Evolutionary conservation across 768 basidiomycete genomes (phyloP).

Genomic region (Agaricus sinodeliciosus): DNA sequence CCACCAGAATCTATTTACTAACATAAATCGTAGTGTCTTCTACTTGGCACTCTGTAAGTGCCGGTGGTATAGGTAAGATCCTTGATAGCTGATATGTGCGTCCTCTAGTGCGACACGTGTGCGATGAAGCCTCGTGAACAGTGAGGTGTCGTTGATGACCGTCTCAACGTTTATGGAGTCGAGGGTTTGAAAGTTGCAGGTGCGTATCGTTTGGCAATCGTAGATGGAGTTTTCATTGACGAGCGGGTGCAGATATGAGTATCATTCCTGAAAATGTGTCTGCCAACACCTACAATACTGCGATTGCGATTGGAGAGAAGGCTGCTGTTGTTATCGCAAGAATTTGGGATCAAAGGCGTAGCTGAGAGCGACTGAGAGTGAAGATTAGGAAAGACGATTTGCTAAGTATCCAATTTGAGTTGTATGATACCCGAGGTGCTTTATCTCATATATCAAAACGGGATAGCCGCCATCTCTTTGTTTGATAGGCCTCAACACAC

Average conservation of each 20-base stretch:
- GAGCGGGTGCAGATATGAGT: conserved; percentile 31
- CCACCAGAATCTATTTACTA: neutral
- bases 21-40: conserved; percentile 25
- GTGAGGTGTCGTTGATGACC: conserved; percentile 56
- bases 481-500: too few relatives aligned
- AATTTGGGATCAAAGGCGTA: conserved; percentile 25
- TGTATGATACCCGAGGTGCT: too few relatives aligned
- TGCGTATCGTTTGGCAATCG: conserved; percentile 12
- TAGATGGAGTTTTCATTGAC: neutral
- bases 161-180: conserved; percentile 57
- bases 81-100: neutral
- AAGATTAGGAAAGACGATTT: too few relatives aligned
- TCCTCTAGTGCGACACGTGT: conserved; percentile 51
- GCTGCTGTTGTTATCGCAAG: conserved; percentile 55
- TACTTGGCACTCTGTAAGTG: conserved; percentile 38
- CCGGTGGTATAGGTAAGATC: neutral
- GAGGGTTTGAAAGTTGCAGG: conserved; percentile 54
- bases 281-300: conserved; percentile 36
- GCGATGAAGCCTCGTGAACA: conserved; percentile 56
- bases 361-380: conserved; percentile 7
- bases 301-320: conserved; percentile 52
- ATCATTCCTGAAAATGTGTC: conserved; percentile 33
- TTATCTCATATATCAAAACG: too few relatives aligned
- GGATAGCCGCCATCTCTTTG: too few relatives aligned
- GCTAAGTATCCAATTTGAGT: too few relatives aligned